Percentiles rank a stretch among this genome's conserved stretches.
Evolutionary conservation across 805 yeast genomes (phyloP).

Genomic region (Blastobotrys robertii): DNA sequence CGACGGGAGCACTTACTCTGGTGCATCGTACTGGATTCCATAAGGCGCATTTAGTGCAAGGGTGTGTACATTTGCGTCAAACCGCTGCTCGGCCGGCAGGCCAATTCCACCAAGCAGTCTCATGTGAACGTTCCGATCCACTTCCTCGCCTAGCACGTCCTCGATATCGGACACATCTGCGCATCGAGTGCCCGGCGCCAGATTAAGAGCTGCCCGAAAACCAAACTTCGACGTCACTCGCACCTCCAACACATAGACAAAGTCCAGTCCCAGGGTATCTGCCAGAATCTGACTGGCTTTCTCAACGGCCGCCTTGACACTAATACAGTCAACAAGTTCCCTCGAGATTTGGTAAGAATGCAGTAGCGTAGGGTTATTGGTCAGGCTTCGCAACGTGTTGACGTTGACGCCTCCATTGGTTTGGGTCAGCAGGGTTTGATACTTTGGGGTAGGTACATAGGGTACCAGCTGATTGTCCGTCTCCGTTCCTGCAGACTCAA

Average conservation of each 20-base stretch:
- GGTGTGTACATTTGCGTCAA: conserved; percentile 14
- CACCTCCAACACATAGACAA: conserved; percentile 22
- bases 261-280: conserved; percentile 16
- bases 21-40: conserved; percentile 16
- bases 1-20: conserved; percentile 1
- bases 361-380: conserved; percentile 10
- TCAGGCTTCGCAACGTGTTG: conserved; percentile 8
- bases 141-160: conserved; percentile 2
- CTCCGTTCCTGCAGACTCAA: conserved; percentile 1
- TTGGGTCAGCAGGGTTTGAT: too few species aligned
- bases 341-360: conserved; percentile 22
- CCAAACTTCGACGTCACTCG: conserved; percentile 5
- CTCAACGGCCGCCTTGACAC: conserved; percentile 17
- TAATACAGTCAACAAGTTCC: conserved; percentile 16
- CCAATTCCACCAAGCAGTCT: conserved; percentile 15
- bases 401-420: conserved; percentile 2
- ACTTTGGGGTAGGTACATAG: too few species aligned
- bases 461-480: too few species aligned
- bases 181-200: background rate
- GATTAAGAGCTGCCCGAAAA: background rate
- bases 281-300: conserved; percentile 21
- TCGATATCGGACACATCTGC: background rate
- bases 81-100: conserved; percentile 6
- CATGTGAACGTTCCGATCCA: conserved; percentile 7
- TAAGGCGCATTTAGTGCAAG: conserved; percentile 13